phyloP scores from a whole-genome alignment of 257 asterid species.

The Primulina eburnea region DNA sequence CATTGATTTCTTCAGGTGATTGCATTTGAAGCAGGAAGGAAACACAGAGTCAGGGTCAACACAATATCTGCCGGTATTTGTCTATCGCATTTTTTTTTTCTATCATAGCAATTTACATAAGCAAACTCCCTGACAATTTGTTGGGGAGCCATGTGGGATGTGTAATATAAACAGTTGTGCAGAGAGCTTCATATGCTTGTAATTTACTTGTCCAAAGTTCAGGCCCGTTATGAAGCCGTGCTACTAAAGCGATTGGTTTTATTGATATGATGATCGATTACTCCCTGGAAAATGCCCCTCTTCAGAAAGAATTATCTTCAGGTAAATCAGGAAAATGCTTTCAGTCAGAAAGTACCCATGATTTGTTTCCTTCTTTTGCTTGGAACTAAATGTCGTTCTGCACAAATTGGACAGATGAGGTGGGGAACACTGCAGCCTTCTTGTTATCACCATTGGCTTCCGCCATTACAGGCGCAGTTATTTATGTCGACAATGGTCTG shows the following conservation, averaged over 20 bases:
- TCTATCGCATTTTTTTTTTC: constrained; percentile 13
- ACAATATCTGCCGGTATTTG: constrained; percentile 84
- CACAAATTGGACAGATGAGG: constrained; percentile 61
- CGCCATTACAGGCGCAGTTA: constrained; percentile 69
- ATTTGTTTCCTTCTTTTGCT: not conserved
- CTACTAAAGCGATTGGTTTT: constrained; percentile 90
- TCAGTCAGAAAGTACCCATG: too few species aligned
- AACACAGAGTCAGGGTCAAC: constrained; percentile 79
- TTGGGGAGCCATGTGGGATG: too few species aligned
- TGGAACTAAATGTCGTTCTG: not conserved
- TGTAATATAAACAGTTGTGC: too few species aligned
- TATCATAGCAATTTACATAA: not conserved
- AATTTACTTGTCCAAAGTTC: constrained; percentile 7
- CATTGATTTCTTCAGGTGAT: constrained; percentile 54
- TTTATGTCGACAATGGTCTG: constrained; percentile 84
- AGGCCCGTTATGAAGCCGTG: constrained; percentile 92
- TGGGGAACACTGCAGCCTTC: constrained; percentile 82
- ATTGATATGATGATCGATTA: constrained; percentile 93
- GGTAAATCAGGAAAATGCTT: constrained; percentile 32
- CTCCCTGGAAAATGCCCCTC: constrained; percentile 71
- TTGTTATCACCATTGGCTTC: constrained; percentile 81
- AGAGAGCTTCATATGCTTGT: constrained; percentile 7
- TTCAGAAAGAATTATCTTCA: constrained; percentile 80
- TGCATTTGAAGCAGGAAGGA: constrained; percentile 94
- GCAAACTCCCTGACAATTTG: too few species aligned